Base-by-base conservation (phyloP, 495 filamentous ascomycete species). In the Penicillium fimorum region DNA sequence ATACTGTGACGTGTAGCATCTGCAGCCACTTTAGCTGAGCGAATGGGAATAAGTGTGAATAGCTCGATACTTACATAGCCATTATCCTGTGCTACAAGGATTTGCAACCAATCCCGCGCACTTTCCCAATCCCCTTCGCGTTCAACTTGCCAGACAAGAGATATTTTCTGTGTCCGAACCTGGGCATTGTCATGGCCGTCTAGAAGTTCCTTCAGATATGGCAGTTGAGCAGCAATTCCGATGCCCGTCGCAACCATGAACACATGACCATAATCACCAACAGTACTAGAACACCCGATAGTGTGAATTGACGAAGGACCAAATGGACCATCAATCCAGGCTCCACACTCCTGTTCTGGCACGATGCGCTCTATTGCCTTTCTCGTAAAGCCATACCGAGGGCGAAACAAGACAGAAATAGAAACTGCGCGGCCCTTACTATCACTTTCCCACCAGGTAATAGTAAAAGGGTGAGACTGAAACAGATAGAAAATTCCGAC, bases 251-350 rank as follows among this genome's bases (percentile, higher is more conserved):
- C 60, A 52, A 71, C 59, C 57, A 76, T 66, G 18, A 76, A 53
- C 18, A 71, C 56, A 49, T 65, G 58, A 20, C 69, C 59, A 58
- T 66, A 74, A 29, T 73, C 59, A n/a, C 64, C 62, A 56, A 74
- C 50, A 9, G 7, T 25, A 33, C 8, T 38, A 15, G 33, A 41
- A 38, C 22, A 13, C 32, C 44, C 6, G 32, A 22, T n/a, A n/a
- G n/a, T n/a, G n/a, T 42, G 63, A 45, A 55, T 64, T 18, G 56
- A 57, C 15, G 53, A 51, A 18, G 58, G 60, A 4, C 73, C 68
- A 64, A 71, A 75, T 17, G 67, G 70, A 10, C 73, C 63, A 58
- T 75, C 66, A 22, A 76, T 68, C 56, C 64, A 70, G 11, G 62
- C 67, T 41, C 55, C 50, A 40, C 47, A 65, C 11, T 52, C 46